phyloP scores from a whole-genome alignment of 768 basidiomycete genomes.

The Leccinellum rugosiceps region DNA sequence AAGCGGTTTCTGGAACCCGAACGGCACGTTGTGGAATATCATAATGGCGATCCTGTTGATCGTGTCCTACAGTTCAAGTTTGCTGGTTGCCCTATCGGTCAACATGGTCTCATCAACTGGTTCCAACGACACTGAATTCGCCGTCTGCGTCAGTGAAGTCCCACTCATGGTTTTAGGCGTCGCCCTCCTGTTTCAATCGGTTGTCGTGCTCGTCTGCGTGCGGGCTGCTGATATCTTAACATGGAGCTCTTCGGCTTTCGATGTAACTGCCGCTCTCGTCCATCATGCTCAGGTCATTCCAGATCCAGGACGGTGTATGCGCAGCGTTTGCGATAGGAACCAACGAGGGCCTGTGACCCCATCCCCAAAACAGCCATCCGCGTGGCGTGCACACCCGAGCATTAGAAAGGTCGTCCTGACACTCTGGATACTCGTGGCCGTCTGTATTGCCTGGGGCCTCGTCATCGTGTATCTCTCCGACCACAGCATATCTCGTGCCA shows the following conservation, averaged over 20 bases:
- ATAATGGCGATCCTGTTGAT: conserved; percentile 29
- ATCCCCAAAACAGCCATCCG: conserved; percentile 20
- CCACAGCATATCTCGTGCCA: neutral
- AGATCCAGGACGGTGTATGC: conserved; percentile 25
- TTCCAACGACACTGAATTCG: neutral
- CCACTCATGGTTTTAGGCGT: conserved; percentile 30
- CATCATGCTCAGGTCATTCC: conserved; percentile 23
- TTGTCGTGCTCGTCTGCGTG: conserved; percentile 23
- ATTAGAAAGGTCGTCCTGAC: conserved; percentile 20
- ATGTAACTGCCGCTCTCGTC: conserved; percentile 29
- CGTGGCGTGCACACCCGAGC: conserved; percentile 26
- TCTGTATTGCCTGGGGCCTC: conserved; percentile 24
- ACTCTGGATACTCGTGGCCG: conserved; percentile 23
- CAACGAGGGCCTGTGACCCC: conserved; percentile 14
- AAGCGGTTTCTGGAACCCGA: conserved; percentile 18
- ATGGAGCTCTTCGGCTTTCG: conserved; percentile 33
- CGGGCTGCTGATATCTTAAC: conserved; percentile 25
- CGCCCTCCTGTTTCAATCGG: conserved; percentile 20
- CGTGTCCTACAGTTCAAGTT: conserved; percentile 27
- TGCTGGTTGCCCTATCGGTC: conserved; percentile 22
- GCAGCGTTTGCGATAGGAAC: conserved; percentile 10
- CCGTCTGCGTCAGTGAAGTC: conserved; percentile 21
- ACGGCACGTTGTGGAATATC: conserved; percentile 20
- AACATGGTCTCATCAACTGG: conserved; percentile 15
- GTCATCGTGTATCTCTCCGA: conserved; percentile 6